Conservation (phyloP, 352 stramenopile species). For the Nothophytophthora sp. region DNA sequence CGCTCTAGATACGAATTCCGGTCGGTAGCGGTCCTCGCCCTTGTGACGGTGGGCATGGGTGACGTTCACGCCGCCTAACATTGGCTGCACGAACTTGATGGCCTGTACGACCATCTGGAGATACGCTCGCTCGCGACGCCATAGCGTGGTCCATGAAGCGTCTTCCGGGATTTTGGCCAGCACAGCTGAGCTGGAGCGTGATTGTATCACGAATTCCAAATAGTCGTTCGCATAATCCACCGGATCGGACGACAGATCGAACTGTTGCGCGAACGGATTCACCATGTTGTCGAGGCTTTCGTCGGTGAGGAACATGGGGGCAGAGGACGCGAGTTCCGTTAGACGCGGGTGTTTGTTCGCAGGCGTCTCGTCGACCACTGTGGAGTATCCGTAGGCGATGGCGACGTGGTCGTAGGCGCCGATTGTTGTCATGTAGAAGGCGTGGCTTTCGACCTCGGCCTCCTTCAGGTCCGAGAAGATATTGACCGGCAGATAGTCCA, state of each 20-base stretch:
- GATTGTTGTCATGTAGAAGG: constrained; percentile 73
- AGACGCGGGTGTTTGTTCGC: constrained; percentile 44
- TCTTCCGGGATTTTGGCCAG: constrained; percentile 50
- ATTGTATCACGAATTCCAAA: constrained; percentile 43
- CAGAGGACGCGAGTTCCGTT: constrained; percentile 35
- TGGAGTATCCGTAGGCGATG: constrained; percentile 86
- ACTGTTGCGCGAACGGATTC: constrained; percentile 57
- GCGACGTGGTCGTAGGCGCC: constrained; percentile 79
- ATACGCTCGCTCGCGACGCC: constrained; percentile 44
- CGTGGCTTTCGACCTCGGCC: constrained; percentile 32
- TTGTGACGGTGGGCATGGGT: constrained; percentile 52
- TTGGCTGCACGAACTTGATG: constrained; percentile 33
- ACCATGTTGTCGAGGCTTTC: constrained; percentile 39
- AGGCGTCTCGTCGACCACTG: constrained; percentile 43
- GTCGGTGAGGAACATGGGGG: constrained; percentile 69
- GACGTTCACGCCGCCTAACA: constrained; percentile 63
- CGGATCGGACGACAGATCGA: constrained; percentile 59
- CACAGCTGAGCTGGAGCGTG: constrained; percentile 32
- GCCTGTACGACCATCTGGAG: constrained; percentile 44
- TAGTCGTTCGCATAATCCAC: constrained; percentile 61
- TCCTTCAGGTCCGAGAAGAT: constrained; percentile 72
- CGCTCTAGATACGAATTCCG: constrained; percentile 29
- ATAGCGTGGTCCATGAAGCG: constrained; percentile 51
- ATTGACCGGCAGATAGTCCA: constrained; percentile 89
- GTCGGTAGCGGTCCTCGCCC: constrained; percentile 31